Percentiles rank a stretch among this genome's conserved stretches.
phyloP scores from a whole-genome alignment of 2,329 filamentous ascomycete species.

The Macroventuria anomochaeta region DNA sequence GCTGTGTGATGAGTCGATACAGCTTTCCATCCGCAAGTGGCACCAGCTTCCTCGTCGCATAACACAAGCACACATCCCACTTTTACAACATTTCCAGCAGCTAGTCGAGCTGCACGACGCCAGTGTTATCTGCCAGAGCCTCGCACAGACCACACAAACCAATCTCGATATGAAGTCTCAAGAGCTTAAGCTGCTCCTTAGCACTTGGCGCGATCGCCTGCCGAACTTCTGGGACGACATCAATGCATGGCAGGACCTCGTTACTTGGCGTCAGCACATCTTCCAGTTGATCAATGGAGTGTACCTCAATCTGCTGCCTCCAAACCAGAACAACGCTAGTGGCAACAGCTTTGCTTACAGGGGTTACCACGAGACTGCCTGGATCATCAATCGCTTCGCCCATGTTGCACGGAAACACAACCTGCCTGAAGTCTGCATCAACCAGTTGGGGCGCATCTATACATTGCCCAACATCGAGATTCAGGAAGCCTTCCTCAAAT shows the following conservation, averaged over 20 bases:
- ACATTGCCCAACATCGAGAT: slow-evolving; percentile 99
- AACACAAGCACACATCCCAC: slow-evolving; percentile 92
- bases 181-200: slow-evolving; percentile 90
- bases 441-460: slow-evolving; percentile 95
- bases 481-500: slow-evolving; percentile 96
- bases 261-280: slow-evolving; percentile 99
- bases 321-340: slow-evolving; percentile 75
- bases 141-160: slow-evolving; percentile 79
- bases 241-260: slow-evolving; percentile 97
- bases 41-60: slow-evolving; percentile 94
- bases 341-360: slow-evolving; percentile 95
- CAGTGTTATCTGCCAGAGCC: slow-evolving; percentile 91
- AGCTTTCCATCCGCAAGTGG: slow-evolving; percentile 97
- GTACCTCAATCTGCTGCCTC: slow-evolving; percentile 84
- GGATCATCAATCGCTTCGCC: slow-evolving; percentile 99
- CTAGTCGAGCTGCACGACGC: slow-evolving; percentile 97
- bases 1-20: slow-evolving; percentile 94
- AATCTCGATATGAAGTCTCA: slow-evolving; percentile 95
- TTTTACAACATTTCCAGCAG: slow-evolving; percentile 97
- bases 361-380: slow-evolving; percentile 97
- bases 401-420: slow-evolving; percentile 97
- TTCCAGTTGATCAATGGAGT: slow-evolving; percentile 96
- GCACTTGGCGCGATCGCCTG: slow-evolving; percentile 92
- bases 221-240: slow-evolving; percentile 99
- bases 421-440: slow-evolving; percentile 96